phyloP scores from a whole-genome alignment of 768 basidiomycete species.

The Amanita pseudoporphyria region DNA sequence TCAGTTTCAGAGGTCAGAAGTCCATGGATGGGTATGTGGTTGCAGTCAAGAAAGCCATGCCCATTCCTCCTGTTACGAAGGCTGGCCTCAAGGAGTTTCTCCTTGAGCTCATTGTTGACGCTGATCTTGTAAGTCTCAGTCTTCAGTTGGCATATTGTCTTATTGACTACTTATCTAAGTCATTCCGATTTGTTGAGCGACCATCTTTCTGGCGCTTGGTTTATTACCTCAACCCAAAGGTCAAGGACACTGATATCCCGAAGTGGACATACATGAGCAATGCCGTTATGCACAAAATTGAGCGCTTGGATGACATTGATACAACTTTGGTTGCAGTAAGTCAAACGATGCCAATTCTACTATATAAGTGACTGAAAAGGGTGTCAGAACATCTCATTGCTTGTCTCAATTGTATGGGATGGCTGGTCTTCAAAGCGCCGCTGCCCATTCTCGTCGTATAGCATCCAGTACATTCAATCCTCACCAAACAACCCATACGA shows the following conservation, averaged over 20 bases:
- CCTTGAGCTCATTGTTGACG: slow-evolving; percentile 12
- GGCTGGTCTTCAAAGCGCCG: slow-evolving; percentile 12
- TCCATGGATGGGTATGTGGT: not conserved
- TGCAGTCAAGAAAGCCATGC: not conserved
- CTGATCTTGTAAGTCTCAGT: slow-evolving; percentile 10
- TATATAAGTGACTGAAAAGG: not conserved
- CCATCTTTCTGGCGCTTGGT: slow-evolving; percentile 5
- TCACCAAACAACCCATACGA: slow-evolving; percentile 1
- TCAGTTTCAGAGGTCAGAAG: not conserved
- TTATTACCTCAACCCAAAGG: slow-evolving; percentile 6
- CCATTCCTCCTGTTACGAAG: slow-evolving; percentile 7
- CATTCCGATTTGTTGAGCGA: slow-evolving; percentile 13
- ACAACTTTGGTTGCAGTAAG: slow-evolving; percentile 6
- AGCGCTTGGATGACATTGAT: slow-evolving; percentile 10
- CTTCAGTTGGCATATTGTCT: not conserved
- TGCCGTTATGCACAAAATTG: slow-evolving; percentile 7
- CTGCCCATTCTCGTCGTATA: slow-evolving; percentile 7
- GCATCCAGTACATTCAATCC: slow-evolving; percentile 11
- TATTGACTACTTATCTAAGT: slow-evolving; percentile 2
- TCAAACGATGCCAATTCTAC: not conserved
- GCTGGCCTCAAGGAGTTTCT: slow-evolving; percentile 10
- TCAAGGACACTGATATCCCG: slow-evolving; percentile 10
- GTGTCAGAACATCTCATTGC: slow-evolving; percentile 7
- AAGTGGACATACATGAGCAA: slow-evolving; percentile 9
- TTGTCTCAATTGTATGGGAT: slow-evolving; percentile 10